Evolutionary conservation across 768 basidiomycete genomes (phyloP), one percentile per base, ranked within the genome.

Genomic region (Pleurotus platypus): DNA sequence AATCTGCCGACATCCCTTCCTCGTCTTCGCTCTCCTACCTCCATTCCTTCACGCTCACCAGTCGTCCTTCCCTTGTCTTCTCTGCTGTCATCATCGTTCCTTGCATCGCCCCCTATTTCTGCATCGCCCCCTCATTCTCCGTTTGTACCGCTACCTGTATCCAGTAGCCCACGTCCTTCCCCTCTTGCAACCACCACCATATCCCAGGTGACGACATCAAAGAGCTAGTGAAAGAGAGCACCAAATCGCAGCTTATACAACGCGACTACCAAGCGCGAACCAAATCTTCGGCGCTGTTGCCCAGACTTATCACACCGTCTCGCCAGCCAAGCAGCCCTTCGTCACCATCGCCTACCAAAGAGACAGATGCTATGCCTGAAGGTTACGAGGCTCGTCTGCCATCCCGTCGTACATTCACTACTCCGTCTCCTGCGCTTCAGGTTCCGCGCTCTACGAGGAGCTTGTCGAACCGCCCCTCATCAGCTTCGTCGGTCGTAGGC

Each of bases 331-430:
- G 46, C 22, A 47, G 46, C 12, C 27, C 27, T 30, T 30, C 27
- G 27, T 30, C 27, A 30, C 27, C 20, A 20, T 20, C 20, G 20
- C 20, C 27, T 8, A 30, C 27, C 27, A 30, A 30, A 30, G 27
- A 30, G 27, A 30, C 27, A 8, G 27, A 30, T 30, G 27, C 27
- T 30, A 30, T 30, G 27, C 27, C 27, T 30, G 27, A 30, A 30
- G 27, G 27, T 30, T 30, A 30, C 27, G 27, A 30, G 27, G 27
- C 59, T 4, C 63, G 59, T n/a, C 63, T 61, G 12, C 63, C 61
- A 1, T 60, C 60, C n/a, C 61, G 61, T 4, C 42, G 46, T 39
- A 27, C 20, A 12, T 57, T 60, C 24, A 39, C 60, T 24, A 50
- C 59, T 48, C 40, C 58, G 12, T 42, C 61, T 9, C 57, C 61